phyloP scores from a whole-genome alignment of 139 green algal genomes.

The Ettlia oleoabundans region DNA sequence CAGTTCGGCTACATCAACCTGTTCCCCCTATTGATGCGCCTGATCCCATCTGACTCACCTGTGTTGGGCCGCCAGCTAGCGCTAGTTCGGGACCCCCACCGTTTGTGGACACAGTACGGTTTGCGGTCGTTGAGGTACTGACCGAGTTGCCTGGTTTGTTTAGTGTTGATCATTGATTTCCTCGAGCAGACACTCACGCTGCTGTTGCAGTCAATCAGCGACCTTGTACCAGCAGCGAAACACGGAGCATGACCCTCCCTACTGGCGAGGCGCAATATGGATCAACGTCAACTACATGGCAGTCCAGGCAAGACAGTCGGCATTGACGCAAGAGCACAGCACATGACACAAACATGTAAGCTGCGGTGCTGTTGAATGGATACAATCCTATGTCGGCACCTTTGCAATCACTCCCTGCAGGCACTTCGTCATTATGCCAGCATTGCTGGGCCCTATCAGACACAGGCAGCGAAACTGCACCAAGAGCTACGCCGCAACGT shows the following conservation, averaged over 20 bases:
- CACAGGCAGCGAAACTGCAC: slow-evolving; percentile 48
- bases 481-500: slow-evolving; percentile 65
- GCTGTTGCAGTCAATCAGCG: slow-evolving; percentile 36
- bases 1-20: slow-evolving; percentile 84
- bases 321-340: too few species aligned
- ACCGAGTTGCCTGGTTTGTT: too few species aligned
- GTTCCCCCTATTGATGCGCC: slow-evolving; percentile 90
- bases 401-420: neutral
- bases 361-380: too few species aligned
- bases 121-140: slow-evolving; percentile 69
- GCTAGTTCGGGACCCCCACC: slow-evolving; percentile 57
- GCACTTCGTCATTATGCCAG: slow-evolving; percentile 63
- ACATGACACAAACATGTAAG: too few species aligned
- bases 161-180: neutral
- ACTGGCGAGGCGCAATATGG: slow-evolving; percentile 94
- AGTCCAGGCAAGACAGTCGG: slow-evolving; percentile 50
- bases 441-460: slow-evolving; percentile 32
- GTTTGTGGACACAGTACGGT: slow-evolving; percentile 84
- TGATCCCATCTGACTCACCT: slow-evolving; percentile 71
- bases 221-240: slow-evolving; percentile 84
- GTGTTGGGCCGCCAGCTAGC: slow-evolving; percentile 66
- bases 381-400: neutral
- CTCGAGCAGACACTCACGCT: neutral
- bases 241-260: slow-evolving; percentile 91
- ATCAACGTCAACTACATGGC: slow-evolving; percentile 96